Evolutionary conservation across 345 rosid species (phyloP).

Genomic region (Citrus hindsii): DNA sequence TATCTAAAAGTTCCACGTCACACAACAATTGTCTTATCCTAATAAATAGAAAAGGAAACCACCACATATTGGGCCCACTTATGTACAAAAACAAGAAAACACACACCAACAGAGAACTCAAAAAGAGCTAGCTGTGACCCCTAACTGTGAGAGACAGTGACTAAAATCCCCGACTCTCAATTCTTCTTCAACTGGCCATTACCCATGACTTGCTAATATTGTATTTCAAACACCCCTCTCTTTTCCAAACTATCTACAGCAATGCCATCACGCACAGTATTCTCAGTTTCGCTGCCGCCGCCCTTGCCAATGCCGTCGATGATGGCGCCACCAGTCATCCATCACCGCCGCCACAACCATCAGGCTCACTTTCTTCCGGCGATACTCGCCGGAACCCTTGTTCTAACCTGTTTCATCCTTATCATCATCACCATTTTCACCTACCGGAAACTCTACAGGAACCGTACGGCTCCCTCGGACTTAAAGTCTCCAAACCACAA

Average conservation of each 20-base stretch:
- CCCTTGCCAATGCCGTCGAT: conserved; percentile 19
- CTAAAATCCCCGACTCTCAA: not conserved
- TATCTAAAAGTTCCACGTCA: conserved; percentile 11
- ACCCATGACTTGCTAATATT: not conserved
- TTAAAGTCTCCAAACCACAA: conserved; percentile 53
- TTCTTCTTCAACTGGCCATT: not conserved
- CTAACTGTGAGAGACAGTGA: not conserved
- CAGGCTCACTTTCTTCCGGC: conserved; percentile 27
- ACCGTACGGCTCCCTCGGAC: conserved; percentile 82
- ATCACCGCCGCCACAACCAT: conserved; percentile 12
- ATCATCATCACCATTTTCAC: conserved; percentile 36
- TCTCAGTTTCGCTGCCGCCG: not conserved
- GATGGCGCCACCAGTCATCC: conserved; percentile 10
- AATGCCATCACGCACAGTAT: conserved; percentile 49
- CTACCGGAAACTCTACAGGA: conserved; percentile 66
- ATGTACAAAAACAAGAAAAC: not conserved
- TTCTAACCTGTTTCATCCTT: conserved; percentile 39
- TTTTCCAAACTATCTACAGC: conserved; percentile 16
- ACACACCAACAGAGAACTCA: not conserved
- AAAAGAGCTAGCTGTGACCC: too few relatives aligned
- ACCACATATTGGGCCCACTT: not conserved
- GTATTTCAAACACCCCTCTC: conserved; percentile 3
- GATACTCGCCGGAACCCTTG: conserved; percentile 30
- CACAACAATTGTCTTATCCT: conserved; percentile 20
- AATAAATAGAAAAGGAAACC: not conserved